Evolutionary conservation across 2,329 filamentous ascomycete species (phyloP).

Genomic region (Cadophora malorum): DNA sequence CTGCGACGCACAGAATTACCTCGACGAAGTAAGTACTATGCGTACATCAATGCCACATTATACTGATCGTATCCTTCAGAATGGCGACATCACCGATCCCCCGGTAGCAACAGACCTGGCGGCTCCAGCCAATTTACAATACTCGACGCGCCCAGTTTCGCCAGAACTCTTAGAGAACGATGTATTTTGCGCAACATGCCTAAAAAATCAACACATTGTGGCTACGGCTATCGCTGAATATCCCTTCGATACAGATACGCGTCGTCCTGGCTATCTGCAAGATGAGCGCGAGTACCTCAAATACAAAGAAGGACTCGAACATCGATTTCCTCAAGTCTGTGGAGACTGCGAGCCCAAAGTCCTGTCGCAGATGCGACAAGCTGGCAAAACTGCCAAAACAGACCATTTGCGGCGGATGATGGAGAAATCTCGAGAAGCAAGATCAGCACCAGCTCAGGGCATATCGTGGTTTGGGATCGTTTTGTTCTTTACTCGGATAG

Average conservation of each 20-base stretch:
- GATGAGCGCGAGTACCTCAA: slow-evolving; percentile 72
- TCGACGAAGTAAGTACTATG: slow-evolving; percentile 73
- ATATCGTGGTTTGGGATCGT: slow-evolving; percentile 28
- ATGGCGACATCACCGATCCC: slow-evolving; percentile 89
- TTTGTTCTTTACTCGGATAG: slow-evolving; percentile 28
- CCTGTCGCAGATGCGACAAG: slow-evolving; percentile 69
- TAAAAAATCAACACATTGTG: slow-evolving; percentile 88
- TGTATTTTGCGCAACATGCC: slow-evolving; percentile 76
- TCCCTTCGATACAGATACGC: slow-evolving; percentile 68
- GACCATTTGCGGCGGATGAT: slow-evolving; percentile 56
- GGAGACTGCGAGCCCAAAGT: slow-evolving; percentile 78
- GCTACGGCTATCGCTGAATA: slow-evolving; percentile 81
- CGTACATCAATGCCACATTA: not conserved
- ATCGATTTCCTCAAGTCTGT: slow-evolving; percentile 89
- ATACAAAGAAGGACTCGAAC: slow-evolving; percentile 76
- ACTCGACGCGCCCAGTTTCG: slow-evolving; percentile 51
- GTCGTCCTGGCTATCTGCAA: slow-evolving; percentile 69
- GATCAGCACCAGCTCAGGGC: slow-evolving; percentile 35
- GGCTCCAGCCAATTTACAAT: slow-evolving; percentile 53
- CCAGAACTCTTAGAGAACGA: slow-evolving; percentile 42
- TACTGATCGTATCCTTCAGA: slow-evolving; percentile 53
- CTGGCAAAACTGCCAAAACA: slow-evolving; percentile 72
- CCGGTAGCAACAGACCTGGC: slow-evolving; percentile 65
- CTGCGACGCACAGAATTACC: slow-evolving; percentile 87
- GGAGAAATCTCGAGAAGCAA: slow-evolving; percentile 62